Base-by-base conservation (phyloP, 1,284 basidiomycete species). In the Megacollybia platyphylla region DNA sequence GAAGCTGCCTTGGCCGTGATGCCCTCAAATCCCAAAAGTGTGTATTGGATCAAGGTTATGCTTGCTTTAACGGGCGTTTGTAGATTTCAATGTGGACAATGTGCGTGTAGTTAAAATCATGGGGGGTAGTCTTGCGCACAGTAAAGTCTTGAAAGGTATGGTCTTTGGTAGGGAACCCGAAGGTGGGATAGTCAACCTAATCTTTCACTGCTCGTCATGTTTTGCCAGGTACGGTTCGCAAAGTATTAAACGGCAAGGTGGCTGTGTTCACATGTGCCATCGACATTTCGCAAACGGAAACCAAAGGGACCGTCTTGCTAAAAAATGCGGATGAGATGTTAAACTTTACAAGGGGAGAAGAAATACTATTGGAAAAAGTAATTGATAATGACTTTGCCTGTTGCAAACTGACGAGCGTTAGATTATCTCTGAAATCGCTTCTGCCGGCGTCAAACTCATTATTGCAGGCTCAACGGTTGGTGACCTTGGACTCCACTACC, bases 51-150 rank as follows among this genome's bases (percentile, higher is more conserved):
- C 20, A 24, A 24, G 20, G 20, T 24, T 24, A 24, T 24, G 2
- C 20, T 24, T 24, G 20, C 20, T 24, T 24, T 24, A 24, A 24
- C 5, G 20, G 4, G 20, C 20, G 4, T 24, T 24, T 24, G 20
- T 24, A 24, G 20, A 87, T 60, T 97, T 97, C 74, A 96, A 94
- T 61, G 92, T 98, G 28, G 96, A 99, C 64, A 96, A 94, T 50
- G 89, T 98, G 1, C 82, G 94, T 15, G 93, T 99, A 13, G 96
- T 98, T 57, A 99, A 98, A 68, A 97, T 98, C 51, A 86, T 98
- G 79, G 96, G 96, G 47, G 89, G 94, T 38, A 87, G 76, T 52
- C 65, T 98, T 13, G 63, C 79, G 7, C 73, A 73, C 29, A 96
- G 91, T 60, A 80, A 74, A 49, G 94, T 98, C 7, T 84, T 99